Evolutionary conservation across 108 stramenopile species (phyloP), one percentile per base, ranked within the genome.

Genomic region (Craspedostauros australis): DNA sequence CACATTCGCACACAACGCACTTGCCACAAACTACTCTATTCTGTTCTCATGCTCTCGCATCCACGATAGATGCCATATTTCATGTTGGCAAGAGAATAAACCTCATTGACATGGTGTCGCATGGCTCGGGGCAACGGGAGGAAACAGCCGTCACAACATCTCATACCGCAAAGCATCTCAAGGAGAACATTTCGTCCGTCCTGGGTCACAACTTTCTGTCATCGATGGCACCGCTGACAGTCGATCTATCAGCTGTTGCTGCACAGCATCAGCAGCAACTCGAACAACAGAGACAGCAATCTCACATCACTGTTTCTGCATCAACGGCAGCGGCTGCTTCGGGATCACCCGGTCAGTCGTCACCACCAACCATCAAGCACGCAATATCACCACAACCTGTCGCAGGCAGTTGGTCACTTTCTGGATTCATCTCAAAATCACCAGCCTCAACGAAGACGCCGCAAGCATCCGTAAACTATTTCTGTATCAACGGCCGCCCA

Each of bases 401-500:
- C n/a, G n/a, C n/a, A n/a, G n/a, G n/a, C n/a, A n/a, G n/a, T n/a
- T n/a, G n/a, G n/a, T n/a, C n/a, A n/a, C n/a, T n/a, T n/a, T n/a
- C n/a, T n/a, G n/a, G n/a, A n/a, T 51, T 22, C 23, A 6, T 63
- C 29, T 16, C 47, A 41, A 62, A 2, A 51, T 7, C 22, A 29
- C 14, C n/a, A n/a, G n/a, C n/a, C n/a, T 26, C 52, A 12, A 74
- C 73, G 4, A 42, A 84, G 32, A 47, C 61, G 0, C 45, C 58
- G 3, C 15, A 19, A 26, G 38, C 52, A 19, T 19, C 46, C 16
- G 62, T 89, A 1, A 93, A 96, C 54, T 95, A 91, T 57, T 86
- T 91, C 51, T 84, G 83, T 57, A 79, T 98, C 30, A 99, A 99
- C 60, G 86, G 88, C 5, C 86, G 98, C 21, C 96, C 97, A 0